phyloP scores from a whole-genome alignment of 495 filamentous ascomycete species.

The Podospora pseudocomata region DNA sequence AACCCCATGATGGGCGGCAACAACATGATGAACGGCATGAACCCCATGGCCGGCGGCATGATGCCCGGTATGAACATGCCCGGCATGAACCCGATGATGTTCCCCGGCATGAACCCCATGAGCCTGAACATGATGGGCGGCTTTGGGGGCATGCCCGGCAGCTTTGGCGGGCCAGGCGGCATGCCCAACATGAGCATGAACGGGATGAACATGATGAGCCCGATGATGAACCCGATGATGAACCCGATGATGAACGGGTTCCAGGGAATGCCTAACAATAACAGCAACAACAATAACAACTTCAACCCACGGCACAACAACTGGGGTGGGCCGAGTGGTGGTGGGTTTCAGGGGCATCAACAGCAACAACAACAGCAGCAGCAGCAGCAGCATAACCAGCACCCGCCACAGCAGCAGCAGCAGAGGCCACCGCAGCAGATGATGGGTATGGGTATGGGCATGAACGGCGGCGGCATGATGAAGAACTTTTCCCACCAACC shows the following conservation, averaged over 20 bases:
- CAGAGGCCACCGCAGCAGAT: slow-evolving; percentile 28
- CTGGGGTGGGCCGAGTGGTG: slow-evolving; percentile 18
- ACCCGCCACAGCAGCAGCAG: slow-evolving; percentile 25
- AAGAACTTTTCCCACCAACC: slow-evolving; percentile 62
- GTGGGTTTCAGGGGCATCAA: slow-evolving; percentile 24
- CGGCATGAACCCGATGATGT: slow-evolving; percentile 32
- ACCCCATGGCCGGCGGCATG: slow-evolving; percentile 7
- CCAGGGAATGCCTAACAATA: slow-evolving; percentile 16
- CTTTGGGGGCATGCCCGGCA: slow-evolving; percentile 37
- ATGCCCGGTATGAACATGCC: slow-evolving; percentile 40
- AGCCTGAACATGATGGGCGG: slow-evolving; percentile 37
- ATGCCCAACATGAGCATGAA: slow-evolving; percentile 43
- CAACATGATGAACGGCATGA: slow-evolving; percentile 34
- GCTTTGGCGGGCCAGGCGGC: slow-evolving; percentile 45
- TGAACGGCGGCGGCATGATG: slow-evolving; percentile 30
- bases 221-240: slow-evolving; percentile 35
- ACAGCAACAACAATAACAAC: slow-evolving; percentile 24
- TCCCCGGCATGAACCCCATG: slow-evolving; percentile 38
- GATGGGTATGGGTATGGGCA: slow-evolving; percentile 26
- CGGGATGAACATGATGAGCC: slow-evolving; percentile 47
- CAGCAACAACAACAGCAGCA: slow-evolving; percentile 18
- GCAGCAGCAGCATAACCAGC: slow-evolving; percentile 24
- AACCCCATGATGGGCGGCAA: slow-evolving; percentile 24
- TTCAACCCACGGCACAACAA: neutral
- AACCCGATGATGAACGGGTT: slow-evolving; percentile 28